A percentile compares a stretch with the other conserved stretches of the same genome.
Conservation (phyloP, 2,329 filamentous ascomycete genomes). For the Fusarium anguioides region DNA sequence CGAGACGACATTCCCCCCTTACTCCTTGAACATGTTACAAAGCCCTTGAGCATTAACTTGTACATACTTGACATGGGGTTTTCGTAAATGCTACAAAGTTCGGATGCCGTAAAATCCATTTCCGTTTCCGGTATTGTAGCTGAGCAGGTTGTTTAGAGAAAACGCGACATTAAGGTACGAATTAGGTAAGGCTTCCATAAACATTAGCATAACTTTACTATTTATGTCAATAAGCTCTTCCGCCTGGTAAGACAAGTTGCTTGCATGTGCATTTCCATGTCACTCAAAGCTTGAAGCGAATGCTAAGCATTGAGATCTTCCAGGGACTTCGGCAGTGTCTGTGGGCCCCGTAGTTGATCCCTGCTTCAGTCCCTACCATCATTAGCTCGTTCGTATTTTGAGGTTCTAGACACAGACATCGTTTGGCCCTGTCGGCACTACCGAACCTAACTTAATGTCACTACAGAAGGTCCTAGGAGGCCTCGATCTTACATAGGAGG, state of each 20-base stretch:
- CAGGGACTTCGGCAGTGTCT: not conserved
- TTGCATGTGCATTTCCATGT: not conserved
- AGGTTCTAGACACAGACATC: not conserved
- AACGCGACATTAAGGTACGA: no score
- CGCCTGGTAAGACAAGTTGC: no score
- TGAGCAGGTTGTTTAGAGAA: no score
- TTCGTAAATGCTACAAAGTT: not conserved
- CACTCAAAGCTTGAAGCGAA: not conserved
- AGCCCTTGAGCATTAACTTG: no score
- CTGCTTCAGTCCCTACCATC: not conserved
- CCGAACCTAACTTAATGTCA: not conserved
- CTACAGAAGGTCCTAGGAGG: not conserved
- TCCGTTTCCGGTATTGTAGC: no score
- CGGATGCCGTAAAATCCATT: not conserved
- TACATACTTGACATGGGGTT: not conserved
- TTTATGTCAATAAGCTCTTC: no score
- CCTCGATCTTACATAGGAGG: not conserved
- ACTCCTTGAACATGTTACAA: no score
- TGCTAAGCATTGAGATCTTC: not conserved
- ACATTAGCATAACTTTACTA: no score
- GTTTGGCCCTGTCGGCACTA: slow-evolving; percentile 5
- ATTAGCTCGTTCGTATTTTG: slow-evolving; percentile 11
- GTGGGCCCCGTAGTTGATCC: not conserved
- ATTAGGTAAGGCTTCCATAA: no score
- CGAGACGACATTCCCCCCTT: no score